Base-by-base conservation (phyloP, 2,329 filamentous ascomycete genomes). In the Aspergillus sergii region DNA sequence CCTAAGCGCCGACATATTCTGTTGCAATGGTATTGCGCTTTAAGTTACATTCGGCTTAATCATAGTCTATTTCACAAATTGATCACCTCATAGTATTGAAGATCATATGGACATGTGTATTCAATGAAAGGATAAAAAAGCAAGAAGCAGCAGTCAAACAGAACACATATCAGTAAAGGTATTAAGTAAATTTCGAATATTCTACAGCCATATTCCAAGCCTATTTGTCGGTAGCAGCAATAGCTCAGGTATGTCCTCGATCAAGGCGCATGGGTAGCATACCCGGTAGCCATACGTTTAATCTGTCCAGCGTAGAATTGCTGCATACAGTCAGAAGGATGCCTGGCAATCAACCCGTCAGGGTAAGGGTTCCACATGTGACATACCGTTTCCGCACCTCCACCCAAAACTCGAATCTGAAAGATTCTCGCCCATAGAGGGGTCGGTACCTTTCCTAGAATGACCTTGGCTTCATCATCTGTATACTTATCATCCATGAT, bases 381-480 rank as follows among this genome's bases (percentile, higher is more conserved):
- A 46, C 56, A n/a, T 58, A 58, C 56, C 16, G 56, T 58, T 32
- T 58, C 56, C 0, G 56, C 56, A 32, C 56, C 56, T 46, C 56
- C 56, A 48, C 41, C 41, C 26, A 58, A 14, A 2, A 34, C 45
- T 5, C 16, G 28, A 16, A 46, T 58, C 21, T 46, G 39, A 3
- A 58, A 8, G 2, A 46, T n/a, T 1, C 39, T 21, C 4, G 41
- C 41, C 39, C 43, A 58, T 7, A 46, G 45, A 9, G 56, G 41
- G 10, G 45, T 12, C 0, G 23, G 39, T 11, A 58, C 56, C 21
- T 58, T 58, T 30, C 36, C 23, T 11, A 58, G 45, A n/a, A 34
- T 10, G 9, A 58, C 39, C 11, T 26, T 14, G 2, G 57, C 57
- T 41, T 59, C 43, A 21, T 59, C 16, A n/a, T 59, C 57, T 2